A percentile compares a stretch with the other conserved stretches of the same genome.
Conservation (phyloP, 371 early-diverging fungal genomes). For the Mucor mucedo region DNA sequence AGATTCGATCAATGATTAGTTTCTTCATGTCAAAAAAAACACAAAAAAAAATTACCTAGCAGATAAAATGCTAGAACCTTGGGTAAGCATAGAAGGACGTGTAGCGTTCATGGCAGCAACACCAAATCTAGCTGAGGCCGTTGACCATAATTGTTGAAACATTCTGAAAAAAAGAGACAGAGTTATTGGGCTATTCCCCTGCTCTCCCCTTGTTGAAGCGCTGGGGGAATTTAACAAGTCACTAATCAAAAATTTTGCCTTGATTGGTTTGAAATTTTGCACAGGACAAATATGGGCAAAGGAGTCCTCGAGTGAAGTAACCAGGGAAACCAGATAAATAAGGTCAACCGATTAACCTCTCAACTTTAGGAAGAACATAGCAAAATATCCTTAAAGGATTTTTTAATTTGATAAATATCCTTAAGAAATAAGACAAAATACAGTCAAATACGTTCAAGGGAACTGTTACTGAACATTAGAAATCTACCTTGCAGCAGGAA, state of each 20-base stretch:
- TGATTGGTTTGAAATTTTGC: background rate
- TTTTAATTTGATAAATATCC: too few species aligned
- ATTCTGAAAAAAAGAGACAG: slow-evolving; percentile 14
- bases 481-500: too few species aligned
- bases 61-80: slow-evolving; percentile 30
- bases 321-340: too few species aligned
- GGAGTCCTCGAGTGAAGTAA: too few species aligned
- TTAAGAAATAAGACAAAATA: too few species aligned
- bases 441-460: too few species aligned
- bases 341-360: too few species aligned
- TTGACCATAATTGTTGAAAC: slow-evolving; percentile 25
- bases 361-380: too few species aligned
- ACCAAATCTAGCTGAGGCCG: slow-evolving; percentile 18
- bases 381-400: too few species aligned
- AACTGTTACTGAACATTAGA: too few species aligned
- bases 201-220: background rate
- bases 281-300: too few species aligned
- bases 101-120: slow-evolving; percentile 13
- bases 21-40: background rate
- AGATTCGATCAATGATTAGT: background rate
- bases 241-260: background rate
- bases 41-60: slow-evolving; percentile 18
- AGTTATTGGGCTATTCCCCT: background rate
- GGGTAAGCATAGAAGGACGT: slow-evolving; percentile 17
- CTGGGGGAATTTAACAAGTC: slow-evolving; percentile 3